Conservation (phyloP, 805 yeast species). For the Hanseniaspora meyeri region DNA sequence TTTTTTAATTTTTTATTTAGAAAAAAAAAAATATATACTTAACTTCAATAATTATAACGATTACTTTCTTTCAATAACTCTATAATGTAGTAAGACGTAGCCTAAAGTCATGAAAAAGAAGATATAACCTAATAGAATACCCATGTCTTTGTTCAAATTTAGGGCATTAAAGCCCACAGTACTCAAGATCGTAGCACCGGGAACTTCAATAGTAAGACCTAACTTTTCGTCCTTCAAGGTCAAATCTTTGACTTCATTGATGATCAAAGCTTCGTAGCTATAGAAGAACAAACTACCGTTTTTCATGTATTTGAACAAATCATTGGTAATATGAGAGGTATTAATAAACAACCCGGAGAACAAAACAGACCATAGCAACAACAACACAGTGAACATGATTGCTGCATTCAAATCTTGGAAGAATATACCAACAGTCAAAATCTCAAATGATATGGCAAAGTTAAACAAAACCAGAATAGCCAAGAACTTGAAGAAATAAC, state of each 20-base stretch:
- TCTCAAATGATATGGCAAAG: slow-evolving; percentile 71
- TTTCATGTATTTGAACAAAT: slow-evolving; percentile 59
- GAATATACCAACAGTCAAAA: slow-evolving; percentile 76
- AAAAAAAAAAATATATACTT: no score
- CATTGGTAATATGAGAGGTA: slow-evolving; percentile 48
- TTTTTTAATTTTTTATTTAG: no score
- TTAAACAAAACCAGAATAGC: slow-evolving; percentile 69
- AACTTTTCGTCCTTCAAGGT: slow-evolving; percentile 77
- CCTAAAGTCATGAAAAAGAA: slow-evolving; percentile 53
- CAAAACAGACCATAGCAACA: slow-evolving; percentile 68
- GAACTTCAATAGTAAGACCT: slow-evolving; percentile 88
- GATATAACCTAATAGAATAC: slow-evolving; percentile 46
- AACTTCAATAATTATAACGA: not conserved
- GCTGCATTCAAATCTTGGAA: slow-evolving; percentile 87
- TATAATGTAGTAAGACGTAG: slow-evolving; percentile 57
- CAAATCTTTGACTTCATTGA: slow-evolving; percentile 83
- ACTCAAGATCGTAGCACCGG: slow-evolving; percentile 92
- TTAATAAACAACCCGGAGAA: slow-evolving; percentile 92
- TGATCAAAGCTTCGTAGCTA: slow-evolving; percentile 84
- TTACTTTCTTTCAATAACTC: slow-evolving; percentile 46
- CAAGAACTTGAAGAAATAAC: slow-evolving; percentile 60
- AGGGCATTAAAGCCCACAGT: slow-evolving; percentile 88
- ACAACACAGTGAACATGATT: slow-evolving; percentile 72
- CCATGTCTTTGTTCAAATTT: slow-evolving; percentile 57
- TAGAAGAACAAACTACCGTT: slow-evolving; percentile 86